phyloP scores from a whole-genome alignment of 2,329 filamentous ascomycete genomes.

The Monosporascus sp. region DNA sequence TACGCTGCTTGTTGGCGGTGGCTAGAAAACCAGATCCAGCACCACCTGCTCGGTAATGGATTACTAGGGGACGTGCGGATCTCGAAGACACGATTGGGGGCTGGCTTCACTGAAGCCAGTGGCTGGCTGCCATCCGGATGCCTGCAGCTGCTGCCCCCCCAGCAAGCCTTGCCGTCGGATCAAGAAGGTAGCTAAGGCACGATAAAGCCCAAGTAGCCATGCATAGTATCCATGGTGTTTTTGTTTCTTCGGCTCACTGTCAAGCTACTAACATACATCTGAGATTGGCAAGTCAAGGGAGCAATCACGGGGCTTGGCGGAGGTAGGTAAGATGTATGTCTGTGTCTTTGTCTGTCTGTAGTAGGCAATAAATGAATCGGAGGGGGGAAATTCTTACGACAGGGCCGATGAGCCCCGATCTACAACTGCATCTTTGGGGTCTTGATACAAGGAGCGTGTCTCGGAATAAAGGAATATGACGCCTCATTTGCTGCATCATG shows the following conservation, averaged over 20 bases:
- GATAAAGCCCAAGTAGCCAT: neutral
- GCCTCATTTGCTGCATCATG: neutral
- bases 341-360: too few species aligned
- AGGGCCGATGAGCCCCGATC: too few species aligned
- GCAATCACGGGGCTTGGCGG: too few species aligned
- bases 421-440: too few species aligned
- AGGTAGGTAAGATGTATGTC: too few species aligned
- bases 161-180: neutral
- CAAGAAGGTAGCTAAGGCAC: neutral
- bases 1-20: neutral
- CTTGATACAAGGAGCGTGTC: too few species aligned
- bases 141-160: neutral
- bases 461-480: too few species aligned
- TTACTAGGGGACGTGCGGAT: neutral
- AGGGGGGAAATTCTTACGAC: too few species aligned
- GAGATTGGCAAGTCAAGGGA: too few species aligned
- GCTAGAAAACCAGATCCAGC: neutral
- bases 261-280: too few species aligned
- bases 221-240: neutral
- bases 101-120: neutral
- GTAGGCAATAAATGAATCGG: too few species aligned
- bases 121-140: neutral
- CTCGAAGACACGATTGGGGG: neutral
- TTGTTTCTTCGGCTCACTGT: too few species aligned
- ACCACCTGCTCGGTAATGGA: neutral